Conservation (phyloP, 495 filamentous ascomycete species). For the Penicillium salamii region DNA sequence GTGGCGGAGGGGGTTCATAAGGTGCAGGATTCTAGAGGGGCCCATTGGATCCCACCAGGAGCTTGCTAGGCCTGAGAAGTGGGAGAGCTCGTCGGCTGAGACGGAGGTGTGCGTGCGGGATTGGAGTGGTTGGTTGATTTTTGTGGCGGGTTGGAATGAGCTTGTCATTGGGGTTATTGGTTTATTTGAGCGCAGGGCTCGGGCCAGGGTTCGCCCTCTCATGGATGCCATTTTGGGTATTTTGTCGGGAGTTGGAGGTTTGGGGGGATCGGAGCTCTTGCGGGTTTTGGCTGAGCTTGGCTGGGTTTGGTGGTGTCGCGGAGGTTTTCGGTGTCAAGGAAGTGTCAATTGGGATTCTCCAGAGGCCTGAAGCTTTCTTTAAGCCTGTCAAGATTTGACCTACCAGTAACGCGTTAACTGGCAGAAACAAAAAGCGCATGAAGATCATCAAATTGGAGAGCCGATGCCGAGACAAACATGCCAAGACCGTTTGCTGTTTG, state of each 20-base stretch:
- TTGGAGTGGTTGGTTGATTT: not conserved
- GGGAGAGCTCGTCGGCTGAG: constrained; percentile 81
- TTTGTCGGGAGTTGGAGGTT: not conserved
- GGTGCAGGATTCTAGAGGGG: constrained; percentile 84
- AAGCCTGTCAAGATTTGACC: not conserved
- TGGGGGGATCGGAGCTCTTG: not conserved
- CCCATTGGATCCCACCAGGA: constrained; percentile 98
- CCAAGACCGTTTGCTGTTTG: constrained; percentile 7
- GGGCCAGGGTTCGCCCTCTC: constrained; percentile 2
- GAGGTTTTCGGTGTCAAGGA: too few species aligned
- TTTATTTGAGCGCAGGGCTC: constrained; percentile 1
- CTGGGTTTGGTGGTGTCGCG: not conserved
- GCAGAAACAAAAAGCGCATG: constrained; percentile 15
- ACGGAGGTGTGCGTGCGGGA: constrained; percentile 52
- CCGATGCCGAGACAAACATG: constrained; percentile 16
- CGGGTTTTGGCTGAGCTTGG: constrained; percentile 6
- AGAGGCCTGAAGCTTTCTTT: not conserved
- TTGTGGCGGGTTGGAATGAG: not conserved
- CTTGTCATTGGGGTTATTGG: not conserved
- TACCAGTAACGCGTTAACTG: constrained; percentile 5
- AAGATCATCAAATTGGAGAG: constrained; percentile 17
- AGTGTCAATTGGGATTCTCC: not conserved
- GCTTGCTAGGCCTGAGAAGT: constrained; percentile 90
- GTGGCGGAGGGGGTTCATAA: constrained; percentile 97
- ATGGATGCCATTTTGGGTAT: constrained; percentile 17